Evolutionary conservation across 352 stramenopile genomes (phyloP).

Genomic region (Globisporangium nodosum): DNA sequence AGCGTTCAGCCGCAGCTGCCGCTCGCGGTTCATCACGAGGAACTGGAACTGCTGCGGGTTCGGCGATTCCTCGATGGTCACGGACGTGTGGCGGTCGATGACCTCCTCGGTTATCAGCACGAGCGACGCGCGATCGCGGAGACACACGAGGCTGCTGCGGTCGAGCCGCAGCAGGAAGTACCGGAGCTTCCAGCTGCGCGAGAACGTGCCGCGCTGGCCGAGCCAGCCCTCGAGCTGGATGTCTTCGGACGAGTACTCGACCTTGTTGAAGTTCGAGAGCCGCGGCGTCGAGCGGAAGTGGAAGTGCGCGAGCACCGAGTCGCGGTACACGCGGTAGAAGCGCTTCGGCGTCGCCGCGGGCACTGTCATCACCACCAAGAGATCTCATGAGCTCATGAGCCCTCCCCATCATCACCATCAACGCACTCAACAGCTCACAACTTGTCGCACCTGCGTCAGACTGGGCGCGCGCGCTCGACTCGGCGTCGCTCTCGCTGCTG

Average conservation of each 20-base stretch:
- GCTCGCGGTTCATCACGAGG: slow-evolving; percentile 66
- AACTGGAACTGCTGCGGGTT: slow-evolving; percentile 81
- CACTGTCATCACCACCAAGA: background rate
- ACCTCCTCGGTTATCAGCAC: slow-evolving; percentile 60
- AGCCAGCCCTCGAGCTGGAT: slow-evolving; percentile 79
- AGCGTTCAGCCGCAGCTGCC: slow-evolving; percentile 64
- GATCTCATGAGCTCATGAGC: background rate
- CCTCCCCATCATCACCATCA: background rate
- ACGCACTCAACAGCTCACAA: background rate
- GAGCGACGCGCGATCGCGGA: slow-evolving; percentile 67
- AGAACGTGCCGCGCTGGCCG: slow-evolving; percentile 56
- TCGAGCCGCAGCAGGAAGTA: slow-evolving; percentile 75
- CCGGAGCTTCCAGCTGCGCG: slow-evolving; percentile 77
- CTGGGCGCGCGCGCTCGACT: background rate
- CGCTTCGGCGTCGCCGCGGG: slow-evolving; percentile 13
- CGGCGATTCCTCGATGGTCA: slow-evolving; percentile 49
- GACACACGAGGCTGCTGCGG: slow-evolving; percentile 67
- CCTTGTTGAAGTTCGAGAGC: slow-evolving; percentile 37
- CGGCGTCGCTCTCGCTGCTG: slow-evolving; percentile 2
- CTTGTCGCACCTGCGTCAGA: background rate
- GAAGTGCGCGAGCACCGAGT: slow-evolving; percentile 63
- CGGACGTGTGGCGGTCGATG: slow-evolving; percentile 74
- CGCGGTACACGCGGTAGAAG: slow-evolving; percentile 68
- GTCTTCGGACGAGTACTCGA: slow-evolving; percentile 66
- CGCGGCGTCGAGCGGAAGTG: slow-evolving; percentile 34